Percentiles rank a stretch among this genome's conserved stretches.
phyloP scores from a whole-genome alignment of 768 basidiomycete species.

The Xerocomus potaroensis region DNA sequence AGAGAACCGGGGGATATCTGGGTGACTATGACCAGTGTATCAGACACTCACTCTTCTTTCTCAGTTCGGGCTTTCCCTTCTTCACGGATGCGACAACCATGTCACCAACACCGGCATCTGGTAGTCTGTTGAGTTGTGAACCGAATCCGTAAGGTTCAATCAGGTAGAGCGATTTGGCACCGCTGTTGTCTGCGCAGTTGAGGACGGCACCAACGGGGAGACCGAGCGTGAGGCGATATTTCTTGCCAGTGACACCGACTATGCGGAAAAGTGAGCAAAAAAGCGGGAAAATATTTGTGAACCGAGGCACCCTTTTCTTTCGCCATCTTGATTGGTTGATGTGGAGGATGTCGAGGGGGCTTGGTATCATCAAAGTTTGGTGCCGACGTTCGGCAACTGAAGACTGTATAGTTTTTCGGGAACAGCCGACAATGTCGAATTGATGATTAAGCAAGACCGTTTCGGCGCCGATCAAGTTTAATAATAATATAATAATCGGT shows the following conservation, averaged over 20 bases:
- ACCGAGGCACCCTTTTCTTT: constrained; percentile 18
- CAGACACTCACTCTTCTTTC: constrained; percentile 89
- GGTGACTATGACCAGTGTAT: too few relatives aligned
- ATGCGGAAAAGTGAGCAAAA: constrained; percentile 7
- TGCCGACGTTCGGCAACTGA: constrained; percentile 18
- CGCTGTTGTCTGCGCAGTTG: constrained; percentile 99
- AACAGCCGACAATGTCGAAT: background rate
- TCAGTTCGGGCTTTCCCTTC: constrained; percentile 99
- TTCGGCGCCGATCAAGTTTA: background rate
- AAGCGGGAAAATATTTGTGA: too few relatives aligned
- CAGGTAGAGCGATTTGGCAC: constrained; percentile 91
- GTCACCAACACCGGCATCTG: constrained; percentile 92
- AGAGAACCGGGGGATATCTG: too few relatives aligned
- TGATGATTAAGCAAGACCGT: too few relatives aligned
- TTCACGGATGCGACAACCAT: constrained; percentile 98
- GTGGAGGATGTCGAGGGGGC: constrained; percentile 1
- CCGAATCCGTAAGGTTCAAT: constrained; percentile 97
- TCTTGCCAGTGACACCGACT: constrained; percentile 80
- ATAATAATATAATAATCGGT: too few relatives aligned
- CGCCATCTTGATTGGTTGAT: constrained; percentile 18
- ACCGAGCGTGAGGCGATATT: constrained; percentile 94
- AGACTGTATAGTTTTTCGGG: constrained; percentile 14
- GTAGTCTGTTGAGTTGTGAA: constrained; percentile 94
- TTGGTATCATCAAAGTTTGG: constrained; percentile 17
- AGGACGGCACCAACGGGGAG: constrained; percentile 91